Percentiles rank a stretch among this genome's conserved stretches.
Evolutionary conservation across 495 filamentous ascomycete genomes (phyloP).

Genomic region (Podospora appendiculata): DNA sequence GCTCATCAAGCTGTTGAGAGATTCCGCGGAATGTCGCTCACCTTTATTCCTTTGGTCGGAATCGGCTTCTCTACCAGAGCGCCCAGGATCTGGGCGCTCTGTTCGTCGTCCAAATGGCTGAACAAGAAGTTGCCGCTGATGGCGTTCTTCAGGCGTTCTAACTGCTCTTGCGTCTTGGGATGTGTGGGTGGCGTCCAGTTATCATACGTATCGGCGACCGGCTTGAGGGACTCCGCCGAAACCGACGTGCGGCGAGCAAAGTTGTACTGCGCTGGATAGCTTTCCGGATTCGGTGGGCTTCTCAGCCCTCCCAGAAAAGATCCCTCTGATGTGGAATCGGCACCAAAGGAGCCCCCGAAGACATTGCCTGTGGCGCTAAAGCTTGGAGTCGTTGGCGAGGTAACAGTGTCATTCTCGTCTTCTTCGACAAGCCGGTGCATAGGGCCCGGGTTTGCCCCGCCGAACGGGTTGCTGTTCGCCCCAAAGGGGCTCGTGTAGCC

Average conservation of each 20-base stretch:
- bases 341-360: slow-evolving; percentile 41
- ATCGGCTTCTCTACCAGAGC: slow-evolving; percentile 93
- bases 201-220: slow-evolving; percentile 69
- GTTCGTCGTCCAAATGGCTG: slow-evolving; percentile 88
- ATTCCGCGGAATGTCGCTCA: slow-evolving; percentile 13
- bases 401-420: slow-evolving; percentile 50
- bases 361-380: slow-evolving; percentile 27
- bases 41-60: slow-evolving; percentile 87
- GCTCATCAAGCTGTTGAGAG: not conserved
- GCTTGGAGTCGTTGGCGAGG: slow-evolving; percentile 47
- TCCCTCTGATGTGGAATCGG: slow-evolving; percentile 33
- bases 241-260: slow-evolving; percentile 91
- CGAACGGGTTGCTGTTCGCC: slow-evolving; percentile 46
- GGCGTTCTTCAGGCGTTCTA: slow-evolving; percentile 67
- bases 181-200: slow-evolving; percentile 87
- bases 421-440: slow-evolving; percentile 51
- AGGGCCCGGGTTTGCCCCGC: slow-evolving; percentile 25
- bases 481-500: slow-evolving; percentile 49
- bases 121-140: slow-evolving; percentile 92
- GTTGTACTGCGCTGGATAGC: slow-evolving; percentile 89
- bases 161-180: slow-evolving; percentile 73
- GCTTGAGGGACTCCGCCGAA: slow-evolving; percentile 92
- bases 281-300: slow-evolving; percentile 46
- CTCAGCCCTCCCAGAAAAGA: slow-evolving; percentile 26
- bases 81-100: slow-evolving; percentile 76